These are phyloP conservation scores for Lentinula sp. DNA, from an alignment of 768 basidiomycete species.

Conservation along the genomic window DNA sequence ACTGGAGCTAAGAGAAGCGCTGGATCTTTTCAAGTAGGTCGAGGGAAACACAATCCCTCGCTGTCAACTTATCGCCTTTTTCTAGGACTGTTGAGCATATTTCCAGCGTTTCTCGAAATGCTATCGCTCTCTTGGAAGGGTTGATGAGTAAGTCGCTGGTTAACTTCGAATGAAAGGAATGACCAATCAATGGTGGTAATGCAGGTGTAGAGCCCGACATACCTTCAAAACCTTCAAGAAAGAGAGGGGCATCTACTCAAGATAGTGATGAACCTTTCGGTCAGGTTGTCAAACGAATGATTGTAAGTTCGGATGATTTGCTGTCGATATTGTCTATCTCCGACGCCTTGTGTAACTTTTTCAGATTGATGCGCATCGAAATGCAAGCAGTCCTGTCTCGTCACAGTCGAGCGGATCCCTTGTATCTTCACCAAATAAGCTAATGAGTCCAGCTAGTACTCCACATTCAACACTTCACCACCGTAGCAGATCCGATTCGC, in stretches of 20 bases:
- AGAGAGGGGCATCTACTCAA: conserved; percentile 9
- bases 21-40: conserved; percentile 18
- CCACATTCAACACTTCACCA: neutral
- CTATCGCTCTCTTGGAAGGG: conserved; percentile 16
- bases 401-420: conserved; percentile 1
- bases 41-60: neutral
- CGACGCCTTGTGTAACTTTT: too few species aligned
- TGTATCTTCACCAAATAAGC: neutral
- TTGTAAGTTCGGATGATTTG: conserved; percentile 11
- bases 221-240: conserved; percentile 12
- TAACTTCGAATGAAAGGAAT: neutral
- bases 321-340: neutral
- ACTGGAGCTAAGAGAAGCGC: conserved; percentile 13
- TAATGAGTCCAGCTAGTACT: neutral
- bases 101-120: conserved; percentile 16
- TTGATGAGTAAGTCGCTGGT: conserved; percentile 13
- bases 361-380: conserved; percentile 3
- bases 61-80: neutral
- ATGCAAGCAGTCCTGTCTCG: neutral
- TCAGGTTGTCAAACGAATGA: conserved; percentile 17
- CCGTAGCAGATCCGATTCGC: neutral
- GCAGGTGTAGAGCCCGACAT: conserved; percentile 8
- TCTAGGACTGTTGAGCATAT: conserved; percentile 12
- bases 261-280: conserved; percentile 17
- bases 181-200: neutral